Conservation (phyloP, 345 rosid genomes). For the Eucalyptus paniculata region DNA sequence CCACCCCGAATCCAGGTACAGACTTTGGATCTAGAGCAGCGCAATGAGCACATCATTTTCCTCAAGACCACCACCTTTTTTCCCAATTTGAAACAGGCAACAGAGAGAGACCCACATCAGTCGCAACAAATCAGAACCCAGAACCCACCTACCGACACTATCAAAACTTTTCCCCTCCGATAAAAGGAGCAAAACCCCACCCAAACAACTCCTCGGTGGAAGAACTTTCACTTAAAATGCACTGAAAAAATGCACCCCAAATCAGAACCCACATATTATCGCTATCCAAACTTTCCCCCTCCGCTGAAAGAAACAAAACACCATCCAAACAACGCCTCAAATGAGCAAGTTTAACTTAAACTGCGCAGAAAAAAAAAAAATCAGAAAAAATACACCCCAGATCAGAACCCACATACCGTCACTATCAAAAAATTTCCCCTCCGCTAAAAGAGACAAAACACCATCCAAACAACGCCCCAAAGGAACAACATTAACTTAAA, state of each 20-base stretch:
- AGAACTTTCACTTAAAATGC: neutral
- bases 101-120: neutral
- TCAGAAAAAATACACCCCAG: neutral
- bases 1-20: neutral
- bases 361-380: neutral
- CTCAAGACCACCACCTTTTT: neutral
- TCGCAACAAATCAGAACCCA: neutral
- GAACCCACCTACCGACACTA: neutral
- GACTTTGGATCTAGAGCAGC: neutral
- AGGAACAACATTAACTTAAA: neutral
- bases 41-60: neutral
- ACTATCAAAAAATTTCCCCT: neutral
- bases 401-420: neutral
- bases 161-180: neutral
- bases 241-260: neutral
- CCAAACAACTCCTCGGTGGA: neutral
- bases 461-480: neutral
- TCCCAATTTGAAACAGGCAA: neutral
- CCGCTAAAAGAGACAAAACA: neutral
- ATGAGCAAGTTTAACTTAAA: neutral
- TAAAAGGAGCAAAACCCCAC: neutral
- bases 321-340: neutral
- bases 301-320: neutral
- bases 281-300: neutral
- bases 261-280: neutral